Percentiles rank a stretch among this genome's conserved stretches.
Evolutionary conservation across 2,329 filamentous ascomycete genomes (phyloP).

Genomic region (Cercospora citrullina): DNA sequence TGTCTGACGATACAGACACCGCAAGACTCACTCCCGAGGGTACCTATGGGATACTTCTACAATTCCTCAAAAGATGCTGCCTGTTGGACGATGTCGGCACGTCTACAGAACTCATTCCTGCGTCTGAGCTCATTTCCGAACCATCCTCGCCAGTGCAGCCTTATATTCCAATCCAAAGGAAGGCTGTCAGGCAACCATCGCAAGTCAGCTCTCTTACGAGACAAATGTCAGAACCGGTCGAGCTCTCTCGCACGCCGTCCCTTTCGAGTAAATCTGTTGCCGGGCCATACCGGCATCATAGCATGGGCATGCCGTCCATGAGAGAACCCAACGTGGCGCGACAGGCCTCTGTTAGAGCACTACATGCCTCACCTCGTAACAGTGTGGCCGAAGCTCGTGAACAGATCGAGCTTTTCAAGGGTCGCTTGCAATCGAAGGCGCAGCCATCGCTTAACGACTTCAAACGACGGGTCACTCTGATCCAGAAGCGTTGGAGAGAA

Average conservation of each 20-base stretch:
- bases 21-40: slow-evolving; percentile 31
- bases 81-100: slow-evolving; percentile 38
- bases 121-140: slow-evolving; percentile 27
- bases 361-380: slow-evolving; percentile 6
- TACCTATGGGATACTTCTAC: slow-evolving; percentile 35
- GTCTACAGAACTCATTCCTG: slow-evolving; percentile 29
- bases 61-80: slow-evolving; percentile 40
- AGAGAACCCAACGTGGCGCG: slow-evolving; percentile 5
- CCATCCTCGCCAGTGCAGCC: slow-evolving; percentile 20
- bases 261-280: slow-evolving; percentile 12
- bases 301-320: neutral
- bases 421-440: slow-evolving; percentile 13
- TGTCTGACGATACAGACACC: slow-evolving; percentile 55
- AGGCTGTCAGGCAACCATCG: slow-evolving; percentile 15
- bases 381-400: slow-evolving; percentile 15
- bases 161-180: slow-evolving; percentile 11
- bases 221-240: slow-evolving; percentile 26
- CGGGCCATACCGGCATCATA: slow-evolving; percentile 11
- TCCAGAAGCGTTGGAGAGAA: slow-evolving; percentile 40
- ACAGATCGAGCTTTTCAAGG: slow-evolving; percentile 3
- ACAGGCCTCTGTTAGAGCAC: slow-evolving; percentile 4
- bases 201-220: slow-evolving; percentile 25
- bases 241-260: slow-evolving; percentile 12
- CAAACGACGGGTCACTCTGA: slow-evolving; percentile 37
- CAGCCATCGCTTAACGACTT: slow-evolving; percentile 38